Evolutionary conservation across 306 rosid species (phyloP).

Genomic region (Fagus sylvatica): DNA sequence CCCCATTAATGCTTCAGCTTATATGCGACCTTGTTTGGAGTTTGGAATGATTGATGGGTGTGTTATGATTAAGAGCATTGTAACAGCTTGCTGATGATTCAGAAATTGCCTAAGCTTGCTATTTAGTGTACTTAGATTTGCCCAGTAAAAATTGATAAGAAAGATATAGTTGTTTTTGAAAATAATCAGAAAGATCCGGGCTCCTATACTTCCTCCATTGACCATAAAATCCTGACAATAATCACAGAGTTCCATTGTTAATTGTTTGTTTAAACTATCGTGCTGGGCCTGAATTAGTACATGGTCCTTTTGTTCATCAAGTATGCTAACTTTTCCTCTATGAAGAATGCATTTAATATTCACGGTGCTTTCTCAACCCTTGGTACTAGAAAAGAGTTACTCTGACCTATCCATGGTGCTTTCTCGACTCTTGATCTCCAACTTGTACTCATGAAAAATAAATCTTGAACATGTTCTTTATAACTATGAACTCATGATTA

Average conservation of each 20-base stretch:
- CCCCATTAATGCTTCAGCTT: neutral
- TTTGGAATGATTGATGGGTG: neutral
- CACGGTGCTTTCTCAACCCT: neutral
- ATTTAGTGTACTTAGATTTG: neutral
- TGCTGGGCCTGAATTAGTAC: neutral
- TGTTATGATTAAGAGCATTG: neutral
- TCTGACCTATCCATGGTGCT: neutral
- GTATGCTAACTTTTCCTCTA: neutral
- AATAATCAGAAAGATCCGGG: neutral
- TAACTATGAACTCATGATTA: too few species aligned
- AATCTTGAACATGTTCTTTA: neutral
- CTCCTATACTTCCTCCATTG: neutral
- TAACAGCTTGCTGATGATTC: neutral
- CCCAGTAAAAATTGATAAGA: neutral
- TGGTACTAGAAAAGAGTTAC: neutral
- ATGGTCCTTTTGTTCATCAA: neutral
- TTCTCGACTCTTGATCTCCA: neutral
- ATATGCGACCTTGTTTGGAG: neutral
- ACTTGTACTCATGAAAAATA: neutral
- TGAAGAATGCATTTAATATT: neutral
- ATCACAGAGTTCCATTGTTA: neutral
- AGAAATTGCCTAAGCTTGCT: neutral
- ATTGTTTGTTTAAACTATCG: neutral
- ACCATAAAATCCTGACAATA: neutral
- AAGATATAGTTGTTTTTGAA: neutral